Percentiles rank a stretch among this genome's conserved stretches.
Evolutionary conservation across 1,284 basidiomycete genomes (phyloP).

Genomic region (Volvariella surrecta): DNA sequence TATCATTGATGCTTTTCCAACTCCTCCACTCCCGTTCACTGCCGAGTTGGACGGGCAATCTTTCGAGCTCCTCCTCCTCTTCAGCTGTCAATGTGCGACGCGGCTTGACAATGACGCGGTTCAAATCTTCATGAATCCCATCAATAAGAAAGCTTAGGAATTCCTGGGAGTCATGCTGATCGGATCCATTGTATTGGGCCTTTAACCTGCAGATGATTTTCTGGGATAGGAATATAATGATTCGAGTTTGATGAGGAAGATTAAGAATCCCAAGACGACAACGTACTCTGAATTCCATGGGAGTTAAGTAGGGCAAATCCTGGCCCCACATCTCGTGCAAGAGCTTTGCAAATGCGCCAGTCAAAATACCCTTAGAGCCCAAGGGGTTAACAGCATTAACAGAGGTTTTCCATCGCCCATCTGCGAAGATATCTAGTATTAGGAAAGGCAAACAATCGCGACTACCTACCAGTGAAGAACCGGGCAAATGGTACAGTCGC

Average conservation of each 20-base stretch:
- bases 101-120: conserved; percentile 79
- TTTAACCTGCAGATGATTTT: conserved; percentile 82
- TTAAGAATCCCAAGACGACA: no score
- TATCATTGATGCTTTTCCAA: conserved; percentile 89
- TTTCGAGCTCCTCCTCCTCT: conserved; percentile 83
- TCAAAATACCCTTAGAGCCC: conserved; percentile 84
- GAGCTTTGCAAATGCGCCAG: conserved; percentile 77
- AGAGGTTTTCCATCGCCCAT: conserved; percentile 80
- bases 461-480: conserved; percentile 72
- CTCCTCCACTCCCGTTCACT: conserved; percentile 90
- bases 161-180: conserved; percentile 98
- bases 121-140: conserved; percentile 94
- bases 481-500: conserved; percentile 86
- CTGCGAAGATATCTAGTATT: conserved; percentile 28
- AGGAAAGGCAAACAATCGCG: conserved; percentile 1
- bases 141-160: conserved; percentile 93
- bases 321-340: conserved; percentile 87
- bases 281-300: conserved; percentile 80
- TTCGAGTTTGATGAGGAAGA: neutral
- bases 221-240: conserved; percentile 26
- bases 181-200: conserved; percentile 83
- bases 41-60: conserved; percentile 83
- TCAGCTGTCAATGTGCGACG: conserved; percentile 68
- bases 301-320: conserved; percentile 78
- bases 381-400: conserved; percentile 86